These are phyloP conservation scores for Alternaria brassicicola DNA, from an alignment of 2,329 filamentous ascomycete genomes.

Conservation along the genomic window DNA sequence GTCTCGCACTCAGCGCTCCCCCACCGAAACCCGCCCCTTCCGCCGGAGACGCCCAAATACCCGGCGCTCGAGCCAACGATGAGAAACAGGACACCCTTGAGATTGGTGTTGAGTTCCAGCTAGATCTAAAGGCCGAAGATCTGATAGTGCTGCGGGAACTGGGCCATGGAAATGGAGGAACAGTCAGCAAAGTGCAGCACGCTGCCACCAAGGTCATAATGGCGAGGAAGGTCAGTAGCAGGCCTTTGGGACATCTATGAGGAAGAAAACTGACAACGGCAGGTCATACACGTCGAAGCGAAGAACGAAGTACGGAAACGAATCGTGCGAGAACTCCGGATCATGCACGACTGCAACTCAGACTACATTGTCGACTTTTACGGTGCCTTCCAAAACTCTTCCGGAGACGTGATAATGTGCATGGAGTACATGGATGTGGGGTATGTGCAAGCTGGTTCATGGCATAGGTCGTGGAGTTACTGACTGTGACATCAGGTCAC, in stretches of 20 bases:
- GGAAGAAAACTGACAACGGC: slow-evolving; percentile 21
- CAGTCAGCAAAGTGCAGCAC: slow-evolving; percentile 97
- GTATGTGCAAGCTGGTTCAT: slow-evolving; percentile 62
- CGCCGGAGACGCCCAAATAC: slow-evolving; percentile 70
- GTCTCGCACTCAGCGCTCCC: slow-evolving; percentile 82
- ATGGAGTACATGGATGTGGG: slow-evolving; percentile 99
- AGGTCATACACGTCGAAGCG: slow-evolving; percentile 98
- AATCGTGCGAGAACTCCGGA: slow-evolving; percentile 95
- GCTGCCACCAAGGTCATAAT: slow-evolving; percentile 93
- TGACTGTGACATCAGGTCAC: slow-evolving; percentile 64
- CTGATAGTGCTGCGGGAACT: slow-evolving; percentile 92
- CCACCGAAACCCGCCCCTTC: slow-evolving; percentile 74
- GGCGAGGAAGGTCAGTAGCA: slow-evolving; percentile 82
- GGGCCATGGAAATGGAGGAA: slow-evolving; percentile 94
- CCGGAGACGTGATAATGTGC: slow-evolving; percentile 98
- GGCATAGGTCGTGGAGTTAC: slow-evolving; percentile 1
- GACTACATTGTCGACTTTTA: slow-evolving; percentile 98
- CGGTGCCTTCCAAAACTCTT: slow-evolving; percentile 94
- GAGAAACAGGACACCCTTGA: slow-evolving; percentile 77
- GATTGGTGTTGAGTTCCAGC: slow-evolving; percentile 95
- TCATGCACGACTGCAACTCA: slow-evolving; percentile 97
- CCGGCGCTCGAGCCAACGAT: slow-evolving; percentile 64
- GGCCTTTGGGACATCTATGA: background rate
- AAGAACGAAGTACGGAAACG: slow-evolving; percentile 97
- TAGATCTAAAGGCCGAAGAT: slow-evolving; percentile 90